Evolutionary conservation across 2,329 filamentous ascomycete species (phyloP).

Genomic region (Curvularia hawaiiensis): DNA sequence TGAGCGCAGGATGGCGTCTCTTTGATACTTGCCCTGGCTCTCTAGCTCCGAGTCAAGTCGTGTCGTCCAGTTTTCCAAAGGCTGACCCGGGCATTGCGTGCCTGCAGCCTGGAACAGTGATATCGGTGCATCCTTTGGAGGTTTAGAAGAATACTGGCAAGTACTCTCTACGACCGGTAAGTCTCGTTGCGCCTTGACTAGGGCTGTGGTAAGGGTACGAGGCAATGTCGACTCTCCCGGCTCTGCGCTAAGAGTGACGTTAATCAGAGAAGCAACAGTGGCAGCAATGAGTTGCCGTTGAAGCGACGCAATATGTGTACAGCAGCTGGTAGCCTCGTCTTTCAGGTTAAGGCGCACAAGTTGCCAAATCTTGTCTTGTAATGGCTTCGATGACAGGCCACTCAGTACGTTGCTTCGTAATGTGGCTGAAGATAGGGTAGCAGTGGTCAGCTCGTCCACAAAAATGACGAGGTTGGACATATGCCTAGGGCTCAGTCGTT

Average conservation of each 20-base stretch:
- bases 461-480: constrained; percentile 20
- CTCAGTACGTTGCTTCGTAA: constrained; percentile 31
- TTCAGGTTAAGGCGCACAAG: constrained; percentile 18
- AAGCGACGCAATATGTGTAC: constrained; percentile 15
- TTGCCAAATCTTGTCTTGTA: constrained; percentile 28
- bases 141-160: constrained; percentile 26
- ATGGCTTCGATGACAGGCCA: constrained; percentile 30
- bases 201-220: constrained; percentile 21
- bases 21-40: constrained; percentile 46
- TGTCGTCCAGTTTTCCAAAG: constrained; percentile 56
- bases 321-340: constrained; percentile 16
- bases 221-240: constrained; percentile 24
- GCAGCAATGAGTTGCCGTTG: constrained; percentile 26
- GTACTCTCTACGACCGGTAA: constrained; percentile 10
- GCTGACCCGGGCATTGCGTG: constrained; percentile 42
- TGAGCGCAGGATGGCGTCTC: constrained; percentile 54
- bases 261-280: constrained; percentile 40
- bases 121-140: constrained; percentile 14
- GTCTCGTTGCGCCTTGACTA: constrained; percentile 38
- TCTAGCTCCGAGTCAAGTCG: constrained; percentile 53
- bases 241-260: constrained; percentile 25
- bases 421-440: constrained; percentile 14
- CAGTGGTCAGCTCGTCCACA: constrained; percentile 24
- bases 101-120: constrained; percentile 47
- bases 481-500: constrained; percentile 8